phyloP scores from a whole-genome alignment of 2,329 filamentous ascomycete genomes.

The Fusarium fracticaudum region DNA sequence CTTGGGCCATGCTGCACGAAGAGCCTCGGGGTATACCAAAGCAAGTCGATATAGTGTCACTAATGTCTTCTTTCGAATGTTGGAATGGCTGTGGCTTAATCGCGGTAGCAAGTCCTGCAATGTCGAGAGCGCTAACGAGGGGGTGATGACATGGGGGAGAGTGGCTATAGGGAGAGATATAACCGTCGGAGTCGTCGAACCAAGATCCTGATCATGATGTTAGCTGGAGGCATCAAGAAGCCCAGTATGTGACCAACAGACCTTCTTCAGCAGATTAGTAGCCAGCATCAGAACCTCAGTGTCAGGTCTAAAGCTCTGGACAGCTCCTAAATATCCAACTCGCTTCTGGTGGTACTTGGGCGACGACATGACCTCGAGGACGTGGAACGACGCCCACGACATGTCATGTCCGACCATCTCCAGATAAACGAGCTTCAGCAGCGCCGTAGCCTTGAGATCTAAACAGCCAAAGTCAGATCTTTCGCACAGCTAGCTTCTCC shows the following conservation, averaged over 20 bases:
- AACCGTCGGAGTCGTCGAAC: constrained; percentile 74
- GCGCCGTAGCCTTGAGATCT: constrained; percentile 95
- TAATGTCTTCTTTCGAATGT: constrained; percentile 93
- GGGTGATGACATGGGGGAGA: constrained; percentile 93
- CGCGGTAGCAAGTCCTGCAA: constrained; percentile 87
- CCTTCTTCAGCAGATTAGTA: constrained; percentile 96
- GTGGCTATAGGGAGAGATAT: constrained; percentile 88
- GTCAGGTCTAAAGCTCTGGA: constrained; percentile 94
- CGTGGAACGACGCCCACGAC: constrained; percentile 99
- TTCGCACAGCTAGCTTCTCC: neutral
- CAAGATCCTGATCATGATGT: constrained; percentile 67
- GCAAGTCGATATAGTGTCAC: constrained; percentile 94
- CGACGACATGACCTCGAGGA: constrained; percentile 98
- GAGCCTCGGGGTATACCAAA: constrained; percentile 93
- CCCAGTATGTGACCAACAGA: constrained; percentile 42
- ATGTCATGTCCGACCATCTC: constrained; percentile 99
- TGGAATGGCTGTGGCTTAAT: constrained; percentile 84
- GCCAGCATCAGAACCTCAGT: constrained; percentile 98
- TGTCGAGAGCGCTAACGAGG: constrained; percentile 89
- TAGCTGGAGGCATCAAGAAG: neutral
- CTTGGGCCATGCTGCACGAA: constrained; percentile 94
- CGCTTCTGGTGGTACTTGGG: constrained; percentile 94
- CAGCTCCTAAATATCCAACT: constrained; percentile 92
- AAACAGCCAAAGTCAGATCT: constrained; percentile 8
- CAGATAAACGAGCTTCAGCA: constrained; percentile 95